These are phyloP conservation scores for Coniosporium tulheliwenetii DNA, from an alignment of 2,329 filamentous ascomycete genomes.

Conservation along the genomic window DNA sequence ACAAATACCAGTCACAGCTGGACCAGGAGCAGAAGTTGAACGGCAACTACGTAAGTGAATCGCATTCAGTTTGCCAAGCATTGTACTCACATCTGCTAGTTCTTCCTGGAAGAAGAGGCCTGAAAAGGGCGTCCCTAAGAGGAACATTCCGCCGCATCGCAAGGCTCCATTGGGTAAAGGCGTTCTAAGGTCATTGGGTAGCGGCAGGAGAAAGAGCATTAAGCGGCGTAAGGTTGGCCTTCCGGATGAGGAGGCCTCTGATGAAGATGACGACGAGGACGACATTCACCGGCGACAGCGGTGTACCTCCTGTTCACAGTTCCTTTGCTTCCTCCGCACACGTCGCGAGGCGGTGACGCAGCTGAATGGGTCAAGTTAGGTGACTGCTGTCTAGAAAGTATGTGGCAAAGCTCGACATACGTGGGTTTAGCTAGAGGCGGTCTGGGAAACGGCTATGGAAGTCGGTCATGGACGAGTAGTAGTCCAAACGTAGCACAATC, in stretches of 20 bases:
- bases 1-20: slow-evolving; percentile 89
- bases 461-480: too few species aligned
- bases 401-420: too few species aligned
- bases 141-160: slow-evolving; percentile 16
- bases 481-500: too few species aligned
- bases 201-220: slow-evolving; percentile 16
- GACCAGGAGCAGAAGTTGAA: slow-evolving; percentile 92
- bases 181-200: slow-evolving; percentile 13
- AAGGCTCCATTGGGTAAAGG: slow-evolving; percentile 6
- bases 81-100: slow-evolving; percentile 31
- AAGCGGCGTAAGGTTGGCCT: slow-evolving; percentile 16
- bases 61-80: neutral
- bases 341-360: too few species aligned
- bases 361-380: slow-evolving; percentile 42
- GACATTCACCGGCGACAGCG: slow-evolving; percentile 43
- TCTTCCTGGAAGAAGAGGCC: slow-evolving; percentile 85
- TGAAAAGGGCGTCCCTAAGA: slow-evolving; percentile 47
- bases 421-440: too few species aligned
- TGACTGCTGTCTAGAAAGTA: slow-evolving; percentile 34
- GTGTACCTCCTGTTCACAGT: slow-evolving; percentile 45
- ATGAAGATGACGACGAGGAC: slow-evolving; percentile 49
- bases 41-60: slow-evolving; percentile 69
- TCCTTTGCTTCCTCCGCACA: too few species aligned
- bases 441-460: too few species aligned
- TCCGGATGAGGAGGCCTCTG: slow-evolving; percentile 38